Conservation (phyloP, 129 eudicot genomes). For the Heracleum sosnowskyi region DNA sequence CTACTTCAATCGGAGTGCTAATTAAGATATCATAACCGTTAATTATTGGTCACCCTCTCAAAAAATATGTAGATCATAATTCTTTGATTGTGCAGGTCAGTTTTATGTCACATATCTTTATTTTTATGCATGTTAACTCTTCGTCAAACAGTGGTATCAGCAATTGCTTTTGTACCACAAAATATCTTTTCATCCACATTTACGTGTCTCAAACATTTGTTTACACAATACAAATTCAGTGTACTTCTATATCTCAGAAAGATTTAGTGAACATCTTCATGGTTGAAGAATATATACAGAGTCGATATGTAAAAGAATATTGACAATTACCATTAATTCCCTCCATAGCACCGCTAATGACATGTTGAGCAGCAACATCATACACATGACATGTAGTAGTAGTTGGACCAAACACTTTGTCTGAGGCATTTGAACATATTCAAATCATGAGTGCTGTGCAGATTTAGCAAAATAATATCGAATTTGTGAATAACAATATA, state of each 20-base stretch:
- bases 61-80: not conserved
- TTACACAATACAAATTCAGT: not conserved
- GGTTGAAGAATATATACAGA: not conserved
- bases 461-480: not conserved
- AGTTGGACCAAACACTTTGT: slow-evolving; percentile 98
- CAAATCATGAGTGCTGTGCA: slow-evolving; percentile 10
- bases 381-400: slow-evolving; percentile 98
- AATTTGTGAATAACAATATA: not conserved
- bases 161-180: not conserved
- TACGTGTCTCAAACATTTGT: not conserved
- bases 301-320: not conserved
- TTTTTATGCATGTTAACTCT: not conserved
- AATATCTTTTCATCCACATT: not conserved
- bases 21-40: not conserved
- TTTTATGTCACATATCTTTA: not conserved
- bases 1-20: not conserved
- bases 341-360: slow-evolving; percentile 91
- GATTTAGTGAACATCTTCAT: not conserved
- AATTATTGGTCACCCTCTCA: not conserved
- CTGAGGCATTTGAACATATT: slow-evolving; percentile 26
- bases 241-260: not conserved
- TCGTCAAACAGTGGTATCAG: not conserved
- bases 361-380: slow-evolving; percentile 95
- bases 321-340: slow-evolving; percentile 73
- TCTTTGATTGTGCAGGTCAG: not conserved